Percentiles rank a stretch among this genome's conserved stretches.
Evolutionary conservation across 148 eudicot genomes (phyloP).

Genomic region (Fagopyrum homotropicum): DNA sequence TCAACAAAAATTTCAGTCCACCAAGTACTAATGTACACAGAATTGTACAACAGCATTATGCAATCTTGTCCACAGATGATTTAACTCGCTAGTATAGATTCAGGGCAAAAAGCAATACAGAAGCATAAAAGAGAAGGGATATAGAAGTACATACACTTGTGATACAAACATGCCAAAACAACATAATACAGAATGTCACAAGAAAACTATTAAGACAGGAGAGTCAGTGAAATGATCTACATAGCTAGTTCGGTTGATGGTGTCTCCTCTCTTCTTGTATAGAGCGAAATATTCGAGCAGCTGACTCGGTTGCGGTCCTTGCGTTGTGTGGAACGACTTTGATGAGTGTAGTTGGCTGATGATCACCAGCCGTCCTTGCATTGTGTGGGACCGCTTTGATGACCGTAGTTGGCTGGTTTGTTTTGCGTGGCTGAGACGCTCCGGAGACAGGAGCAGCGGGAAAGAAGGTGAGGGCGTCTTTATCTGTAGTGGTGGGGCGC

Average conservation of each 20-base stretch:
- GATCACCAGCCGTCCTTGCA: constrained; percentile 23
- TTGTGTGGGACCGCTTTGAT: constrained; percentile 77
- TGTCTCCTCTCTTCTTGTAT: constrained; percentile 63
- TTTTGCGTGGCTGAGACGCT: constrained; percentile 16
- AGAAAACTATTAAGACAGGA: not conserved
- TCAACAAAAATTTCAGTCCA: too few species aligned
- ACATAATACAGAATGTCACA: not conserved
- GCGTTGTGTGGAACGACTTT: constrained; percentile 61
- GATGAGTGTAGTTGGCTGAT: constrained; percentile 41
- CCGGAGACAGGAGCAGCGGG: constrained; percentile 24
- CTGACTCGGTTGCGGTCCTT: constrained; percentile 46
- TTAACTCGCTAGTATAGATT: not conserved
- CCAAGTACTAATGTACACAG: too few species aligned
- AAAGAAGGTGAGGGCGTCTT: constrained; percentile 39
- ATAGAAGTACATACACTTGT: constrained; percentile 1
- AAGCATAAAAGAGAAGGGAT: not conserved
- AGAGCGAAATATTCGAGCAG: constrained; percentile 49
- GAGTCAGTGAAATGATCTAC: not conserved
- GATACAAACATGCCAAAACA: not conserved
- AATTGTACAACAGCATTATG: not conserved
- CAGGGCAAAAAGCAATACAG: not conserved
- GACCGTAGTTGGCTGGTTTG: constrained; percentile 36
- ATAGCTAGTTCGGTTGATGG: constrained; percentile 23
- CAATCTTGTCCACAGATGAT: not conserved
- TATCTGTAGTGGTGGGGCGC: constrained; percentile 17